Percentiles rank a stretch among this genome's conserved stretches.
phyloP scores from a whole-genome alignment of 164 flowering plant species.

The Sextonia rubra region DNA sequence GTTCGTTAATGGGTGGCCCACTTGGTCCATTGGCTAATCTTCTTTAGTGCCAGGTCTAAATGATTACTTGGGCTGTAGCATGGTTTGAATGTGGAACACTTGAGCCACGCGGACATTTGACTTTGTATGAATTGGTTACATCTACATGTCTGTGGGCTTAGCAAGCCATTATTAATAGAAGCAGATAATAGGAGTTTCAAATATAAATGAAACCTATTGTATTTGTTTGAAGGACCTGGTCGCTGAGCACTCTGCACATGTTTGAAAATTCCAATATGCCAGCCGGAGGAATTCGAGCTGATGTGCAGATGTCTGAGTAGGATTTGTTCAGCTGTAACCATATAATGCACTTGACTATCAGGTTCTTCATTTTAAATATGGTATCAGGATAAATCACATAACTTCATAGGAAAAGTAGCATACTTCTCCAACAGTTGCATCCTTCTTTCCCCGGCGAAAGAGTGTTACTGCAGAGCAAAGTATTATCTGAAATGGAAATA shows the following conservation, averaged over 20 bases:
- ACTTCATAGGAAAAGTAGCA: background rate
- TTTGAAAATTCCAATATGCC: slow-evolving; percentile 64
- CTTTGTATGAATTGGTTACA: background rate
- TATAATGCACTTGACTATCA: slow-evolving; percentile 4
- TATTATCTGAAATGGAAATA: slow-evolving; percentile 46
- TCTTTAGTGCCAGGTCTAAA: too few relatives aligned
- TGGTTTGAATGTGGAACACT: too few relatives aligned
- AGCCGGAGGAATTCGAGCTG: slow-evolving; percentile 51
- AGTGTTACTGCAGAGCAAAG: slow-evolving; percentile 82
- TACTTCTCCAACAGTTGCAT: slow-evolving; percentile 76
- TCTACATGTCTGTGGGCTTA: background rate
- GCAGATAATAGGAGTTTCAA: background rate
- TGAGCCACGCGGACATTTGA: background rate
- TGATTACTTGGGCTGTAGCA: too few relatives aligned
- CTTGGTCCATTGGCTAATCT: too few relatives aligned
- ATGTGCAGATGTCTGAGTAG: slow-evolving; percentile 68
- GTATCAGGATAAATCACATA: background rate
- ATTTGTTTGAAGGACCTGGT: slow-evolving; percentile 56
- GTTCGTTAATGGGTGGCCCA: too few relatives aligned
- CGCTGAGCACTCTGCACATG: slow-evolving; percentile 76
- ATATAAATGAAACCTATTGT: background rate
- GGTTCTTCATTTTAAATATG: background rate
- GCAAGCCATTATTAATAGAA: background rate
- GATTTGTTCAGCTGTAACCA: slow-evolving; percentile 63
- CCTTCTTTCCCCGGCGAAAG: slow-evolving; percentile 63